phyloP scores from a whole-genome alignment of 352 stramenopile species.

The Peronospora belbahrii region DNA sequence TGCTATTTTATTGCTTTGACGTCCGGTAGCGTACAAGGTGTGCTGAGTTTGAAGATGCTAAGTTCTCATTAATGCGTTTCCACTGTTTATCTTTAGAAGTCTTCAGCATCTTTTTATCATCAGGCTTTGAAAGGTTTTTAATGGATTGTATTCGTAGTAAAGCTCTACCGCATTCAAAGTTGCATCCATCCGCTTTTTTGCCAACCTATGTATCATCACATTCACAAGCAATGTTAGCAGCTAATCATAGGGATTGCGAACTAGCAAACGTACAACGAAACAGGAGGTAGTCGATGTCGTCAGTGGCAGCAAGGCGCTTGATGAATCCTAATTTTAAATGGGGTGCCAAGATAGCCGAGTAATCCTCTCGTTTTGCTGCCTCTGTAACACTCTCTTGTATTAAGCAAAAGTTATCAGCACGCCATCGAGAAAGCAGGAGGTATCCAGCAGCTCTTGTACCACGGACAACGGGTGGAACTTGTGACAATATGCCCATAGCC shows the following conservation, averaged over 20 bases:
- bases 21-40: conserved; percentile 11
- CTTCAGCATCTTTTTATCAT: neutral
- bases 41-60: conserved; percentile 13
- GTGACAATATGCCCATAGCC: too few relatives aligned
- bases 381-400: conserved; percentile 35
- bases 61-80: conserved; percentile 15
- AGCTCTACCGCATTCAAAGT: conserved; percentile 31
- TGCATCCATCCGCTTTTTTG: conserved; percentile 31
- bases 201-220: conserved; percentile 32
- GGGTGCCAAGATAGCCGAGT: conserved; percentile 22
- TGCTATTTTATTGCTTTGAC: conserved; percentile 13
- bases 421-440: too few relatives aligned
- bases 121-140: neutral
- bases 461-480: too few relatives aligned
- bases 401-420: conserved; percentile 30
- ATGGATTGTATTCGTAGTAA: conserved; percentile 31
- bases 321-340: conserved; percentile 41
- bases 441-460: too few relatives aligned
- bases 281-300: conserved; percentile 26
- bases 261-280: conserved; percentile 16
- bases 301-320: conserved; percentile 38
- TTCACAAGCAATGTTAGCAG: neutral
- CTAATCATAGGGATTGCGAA: neutral
- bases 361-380: conserved; percentile 23
- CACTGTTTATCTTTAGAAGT: conserved; percentile 7